Evolutionary conservation across 768 basidiomycete genomes (phyloP).

Genomic region (Pulveroboletus sp.): DNA sequence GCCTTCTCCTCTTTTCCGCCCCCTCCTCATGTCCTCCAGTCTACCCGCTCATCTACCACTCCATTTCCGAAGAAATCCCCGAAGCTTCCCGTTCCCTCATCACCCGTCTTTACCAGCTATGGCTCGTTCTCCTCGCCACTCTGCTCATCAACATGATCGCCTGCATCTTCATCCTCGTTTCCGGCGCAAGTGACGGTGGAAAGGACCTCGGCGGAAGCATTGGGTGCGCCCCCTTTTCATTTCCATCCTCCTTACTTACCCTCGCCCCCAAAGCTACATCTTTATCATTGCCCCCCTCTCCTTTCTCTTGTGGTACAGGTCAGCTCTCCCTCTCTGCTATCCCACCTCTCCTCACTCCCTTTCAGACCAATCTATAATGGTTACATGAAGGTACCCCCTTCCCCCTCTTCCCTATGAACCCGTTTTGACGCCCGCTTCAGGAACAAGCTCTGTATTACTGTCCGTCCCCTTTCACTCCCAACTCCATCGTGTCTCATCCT

Average conservation of each 20-base stretch:
- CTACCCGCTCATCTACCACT: conserved; percentile 93
- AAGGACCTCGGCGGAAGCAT: conserved; percentile 81
- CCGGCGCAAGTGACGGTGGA: conserved; percentile 73
- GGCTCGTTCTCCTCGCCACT: conserved; percentile 84
- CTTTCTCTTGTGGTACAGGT: conserved; percentile 97
- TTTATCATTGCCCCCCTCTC: conserved; percentile 74
- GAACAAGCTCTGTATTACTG: conserved; percentile 94
- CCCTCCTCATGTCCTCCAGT: conserved; percentile 47
- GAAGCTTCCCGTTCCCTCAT: conserved; percentile 76
- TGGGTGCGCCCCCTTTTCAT: conserved; percentile 47
- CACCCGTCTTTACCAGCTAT: conserved; percentile 86
- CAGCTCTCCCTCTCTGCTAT: conserved; percentile 27
- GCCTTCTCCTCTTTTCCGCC: conserved; percentile 5
- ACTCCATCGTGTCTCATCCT: conserved; percentile 7
- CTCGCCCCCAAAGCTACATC: conserved; percentile 54
- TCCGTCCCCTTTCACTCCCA: conserved; percentile 38
- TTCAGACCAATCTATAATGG: conserved; percentile 94
- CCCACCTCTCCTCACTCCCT: conserved; percentile 9
- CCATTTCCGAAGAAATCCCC: conserved; percentile 88
- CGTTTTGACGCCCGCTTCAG: conserved; percentile 40
- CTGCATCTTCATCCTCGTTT: conserved; percentile 80
- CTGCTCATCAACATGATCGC: conserved; percentile 88
- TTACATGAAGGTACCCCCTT: conserved; percentile 79
- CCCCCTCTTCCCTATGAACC: conserved; percentile 22
- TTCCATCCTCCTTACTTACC: conserved; percentile 20